Conservation (phyloP, 2,329 filamentous ascomycete species). For the Aspergillus floridensis region DNA sequence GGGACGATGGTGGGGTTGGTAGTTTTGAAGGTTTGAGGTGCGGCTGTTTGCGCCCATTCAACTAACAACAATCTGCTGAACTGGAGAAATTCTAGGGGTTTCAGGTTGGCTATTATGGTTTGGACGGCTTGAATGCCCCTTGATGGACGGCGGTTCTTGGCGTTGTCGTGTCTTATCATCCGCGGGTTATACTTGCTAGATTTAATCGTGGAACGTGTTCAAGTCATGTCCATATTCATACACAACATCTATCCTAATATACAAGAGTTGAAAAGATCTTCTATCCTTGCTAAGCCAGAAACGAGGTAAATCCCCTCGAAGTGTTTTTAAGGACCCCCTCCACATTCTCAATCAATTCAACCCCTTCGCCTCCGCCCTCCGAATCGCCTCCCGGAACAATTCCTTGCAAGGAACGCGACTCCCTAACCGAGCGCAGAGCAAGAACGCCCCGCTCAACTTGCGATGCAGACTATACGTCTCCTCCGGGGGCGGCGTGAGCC, state of each 20-base stretch:
- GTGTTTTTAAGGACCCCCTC: background rate
- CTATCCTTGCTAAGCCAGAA: background rate
- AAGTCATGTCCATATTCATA: background rate
- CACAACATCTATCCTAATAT: background rate
- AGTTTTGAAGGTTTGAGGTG: background rate
- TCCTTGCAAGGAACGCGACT: slow-evolving; percentile 78
- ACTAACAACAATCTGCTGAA: too few relatives aligned
- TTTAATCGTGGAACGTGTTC: too few relatives aligned
- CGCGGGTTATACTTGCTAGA: background rate
- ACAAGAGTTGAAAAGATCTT: background rate
- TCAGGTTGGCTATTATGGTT: too few relatives aligned
- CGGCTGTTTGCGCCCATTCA: too few relatives aligned
- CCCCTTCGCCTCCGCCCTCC: slow-evolving; percentile 26
- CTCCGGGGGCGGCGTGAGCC: slow-evolving; percentile 86
- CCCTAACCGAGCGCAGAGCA: slow-evolving; percentile 82
- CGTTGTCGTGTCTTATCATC: background rate
- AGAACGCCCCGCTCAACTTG: slow-evolving; percentile 91
- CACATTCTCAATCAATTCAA: background rate
- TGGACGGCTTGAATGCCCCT: too few relatives aligned
- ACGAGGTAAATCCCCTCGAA: background rate
- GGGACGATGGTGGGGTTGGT: background rate
- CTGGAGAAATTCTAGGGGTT: too few relatives aligned
- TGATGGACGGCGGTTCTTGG: background rate
- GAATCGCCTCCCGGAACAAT: slow-evolving; percentile 59
- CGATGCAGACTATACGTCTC: slow-evolving; percentile 96